These are phyloP conservation scores for Fragosphaeria purpurea DNA, from an alignment of 2,329 filamentous ascomycete genomes.

Conservation along the genomic window DNA sequence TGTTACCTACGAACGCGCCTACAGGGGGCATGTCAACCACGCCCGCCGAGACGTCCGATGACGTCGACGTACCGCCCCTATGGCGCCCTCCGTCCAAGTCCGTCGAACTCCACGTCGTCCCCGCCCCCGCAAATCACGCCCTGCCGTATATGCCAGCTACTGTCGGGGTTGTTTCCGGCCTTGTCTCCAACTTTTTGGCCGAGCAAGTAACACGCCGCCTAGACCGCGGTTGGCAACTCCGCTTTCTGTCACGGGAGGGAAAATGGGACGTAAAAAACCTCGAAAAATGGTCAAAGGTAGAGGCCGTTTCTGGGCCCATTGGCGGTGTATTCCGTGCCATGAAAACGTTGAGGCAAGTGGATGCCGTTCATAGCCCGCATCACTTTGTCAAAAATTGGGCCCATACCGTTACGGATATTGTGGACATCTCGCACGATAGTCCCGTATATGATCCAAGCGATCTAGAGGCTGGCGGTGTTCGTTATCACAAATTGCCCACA, in stretches of 20 bases:
- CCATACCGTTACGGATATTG: constrained; percentile 58
- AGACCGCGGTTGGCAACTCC: constrained; percentile 80
- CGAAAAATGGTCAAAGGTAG: constrained; percentile 75
- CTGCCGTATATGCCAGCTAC: constrained; percentile 71
- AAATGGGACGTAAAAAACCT: constrained; percentile 99
- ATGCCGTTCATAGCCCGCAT: constrained; percentile 68
- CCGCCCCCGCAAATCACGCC: constrained; percentile 70
- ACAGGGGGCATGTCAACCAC: constrained; percentile 33
- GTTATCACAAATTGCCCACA: constrained; percentile 80
- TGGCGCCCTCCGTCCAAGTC: constrained; percentile 39
- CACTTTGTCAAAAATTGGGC: constrained; percentile 62
- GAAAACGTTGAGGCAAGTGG: constrained; percentile 86
- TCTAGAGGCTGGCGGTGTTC: constrained; percentile 55
- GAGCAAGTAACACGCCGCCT: constrained; percentile 66
- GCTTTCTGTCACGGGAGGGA: constrained; percentile 76
- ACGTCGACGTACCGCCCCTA: constrained; percentile 35
- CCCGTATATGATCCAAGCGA: constrained; percentile 77
- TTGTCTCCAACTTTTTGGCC: constrained; percentile 74
- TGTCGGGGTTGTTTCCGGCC: constrained; percentile 65
- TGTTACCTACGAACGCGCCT: no score
- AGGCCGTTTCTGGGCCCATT: constrained; percentile 69
- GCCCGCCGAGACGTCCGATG: constrained; percentile 28
- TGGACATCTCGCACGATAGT: constrained; percentile 85
- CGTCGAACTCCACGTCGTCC: constrained; percentile 61
- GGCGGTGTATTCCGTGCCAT: constrained; percentile 74